These are phyloP conservation scores for Globisporangium solare DNA, from an alignment of 352 stramenopile species.

Conservation along the genomic window DNA sequence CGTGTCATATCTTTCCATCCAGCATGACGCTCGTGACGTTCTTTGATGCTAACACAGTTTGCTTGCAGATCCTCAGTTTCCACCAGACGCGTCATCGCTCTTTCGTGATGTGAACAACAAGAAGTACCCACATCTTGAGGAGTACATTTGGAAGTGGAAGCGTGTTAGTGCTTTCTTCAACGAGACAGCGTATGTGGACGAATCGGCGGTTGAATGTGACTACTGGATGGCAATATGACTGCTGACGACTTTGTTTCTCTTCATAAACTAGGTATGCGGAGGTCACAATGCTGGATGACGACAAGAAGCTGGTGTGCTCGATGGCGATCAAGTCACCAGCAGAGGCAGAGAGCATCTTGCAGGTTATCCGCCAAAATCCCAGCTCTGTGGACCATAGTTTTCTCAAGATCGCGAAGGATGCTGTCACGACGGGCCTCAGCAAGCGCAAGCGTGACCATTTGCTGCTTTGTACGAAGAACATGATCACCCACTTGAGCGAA, in stretches of 20 bases:
- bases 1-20: neutral
- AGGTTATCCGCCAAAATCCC: slow-evolving; percentile 44
- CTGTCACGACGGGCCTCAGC: slow-evolving; percentile 52
- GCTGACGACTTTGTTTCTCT: neutral
- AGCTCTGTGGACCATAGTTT: slow-evolving; percentile 54
- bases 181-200: slow-evolving; percentile 57
- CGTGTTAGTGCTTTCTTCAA: slow-evolving; percentile 83
- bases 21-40: too few species aligned
- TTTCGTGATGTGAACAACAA: slow-evolving; percentile 62
- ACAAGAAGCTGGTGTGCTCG: slow-evolving; percentile 75
- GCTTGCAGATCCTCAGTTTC: slow-evolving; percentile 62
- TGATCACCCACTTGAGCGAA: slow-evolving; percentile 83
- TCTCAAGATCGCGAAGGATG: slow-evolving; percentile 60
- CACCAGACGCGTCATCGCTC: slow-evolving; percentile 58
- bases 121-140: slow-evolving; percentile 65
- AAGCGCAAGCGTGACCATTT: slow-evolving; percentile 73
- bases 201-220: neutral
- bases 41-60: too few species aligned
- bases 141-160: slow-evolving; percentile 84
- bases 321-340: slow-evolving; percentile 79
- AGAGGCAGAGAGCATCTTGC: slow-evolving; percentile 72
- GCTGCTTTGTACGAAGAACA: slow-evolving; percentile 75
- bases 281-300: slow-evolving; percentile 81
- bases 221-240: neutral
- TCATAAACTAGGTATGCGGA: slow-evolving; percentile 44